Base-by-base conservation (phyloP, 2,329 filamentous ascomycete species). In the Orbilia oligospora region DNA sequence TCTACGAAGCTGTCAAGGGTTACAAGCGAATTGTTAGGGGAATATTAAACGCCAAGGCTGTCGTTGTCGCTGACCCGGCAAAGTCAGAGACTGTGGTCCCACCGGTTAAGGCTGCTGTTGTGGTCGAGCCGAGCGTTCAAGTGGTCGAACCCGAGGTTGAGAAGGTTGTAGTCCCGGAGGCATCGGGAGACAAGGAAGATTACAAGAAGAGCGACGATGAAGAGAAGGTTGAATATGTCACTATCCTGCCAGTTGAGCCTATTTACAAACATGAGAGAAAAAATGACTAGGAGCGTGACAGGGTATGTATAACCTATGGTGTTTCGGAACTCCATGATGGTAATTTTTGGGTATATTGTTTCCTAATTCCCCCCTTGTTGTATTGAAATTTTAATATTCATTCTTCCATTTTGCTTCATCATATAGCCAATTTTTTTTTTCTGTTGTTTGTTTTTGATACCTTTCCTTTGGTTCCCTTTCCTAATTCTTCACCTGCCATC, bases 1-100 rank as follows among this genome's bases (percentile, higher is more conserved):
- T 98, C 65, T 91, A 94, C 85, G 87, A 88, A 64, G 92, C 94
- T 2, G 93, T 97, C 0, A 87, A 90, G 80, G 94, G 91, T 5
- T 97, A 94, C 84, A 90, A 93, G 85, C 91, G 86, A 82, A 85
- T 94, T 79, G 90, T 93, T 79, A 84, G 88, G 81, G 67, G 72
- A 44, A 71, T 76, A 27, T 36, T 76, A 24, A 76, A 63, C 51
- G 72, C 72, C 56, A 76, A 76, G 48, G 66, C 72, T 5, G 49
- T 76, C n/a, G 72, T 76, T 5, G 56, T 70, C 18, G 56, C 53
- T 20, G 66, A 70, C 4, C 56, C 55, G 9, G 51, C 71, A 12
- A 71, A 71, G 38, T 48, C 65, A n/a, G 61, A 67, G 20, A 22
- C 71, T n/a, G 9, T 44, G 1, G 20, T 46, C 3, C 36, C 61